Conservation (phyloP, 768 basidiomycete species). For the Trametes cingulata region DNA sequence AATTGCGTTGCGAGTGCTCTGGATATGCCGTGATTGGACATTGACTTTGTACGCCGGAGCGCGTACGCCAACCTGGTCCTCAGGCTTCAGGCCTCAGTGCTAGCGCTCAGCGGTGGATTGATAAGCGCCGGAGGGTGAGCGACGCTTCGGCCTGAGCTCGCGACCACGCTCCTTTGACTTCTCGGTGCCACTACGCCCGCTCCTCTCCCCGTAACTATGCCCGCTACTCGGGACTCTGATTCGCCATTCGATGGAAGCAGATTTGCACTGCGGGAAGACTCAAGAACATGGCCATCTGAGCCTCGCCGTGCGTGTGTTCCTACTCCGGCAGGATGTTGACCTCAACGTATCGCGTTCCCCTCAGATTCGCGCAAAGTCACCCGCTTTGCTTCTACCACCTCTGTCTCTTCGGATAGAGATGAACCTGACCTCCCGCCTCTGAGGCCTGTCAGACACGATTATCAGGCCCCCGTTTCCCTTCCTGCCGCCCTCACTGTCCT, state of each 20-base stretch:
- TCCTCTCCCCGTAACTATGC: neutral
- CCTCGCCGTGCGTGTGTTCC: neutral
- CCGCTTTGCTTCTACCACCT: neutral
- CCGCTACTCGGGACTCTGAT: neutral
- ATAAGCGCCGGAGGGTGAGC: too few species aligned
- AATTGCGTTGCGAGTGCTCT: too few species aligned
- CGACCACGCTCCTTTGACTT: too few species aligned
- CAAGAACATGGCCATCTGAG: neutral
- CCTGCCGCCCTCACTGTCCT: neutral
- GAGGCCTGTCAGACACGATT: neutral
- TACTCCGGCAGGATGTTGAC: neutral
- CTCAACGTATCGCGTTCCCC: neutral
- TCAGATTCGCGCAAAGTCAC: neutral
- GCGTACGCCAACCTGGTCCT: too few species aligned
- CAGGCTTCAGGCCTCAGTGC: too few species aligned
- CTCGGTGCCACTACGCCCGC: too few species aligned
- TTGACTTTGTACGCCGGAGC: too few species aligned
- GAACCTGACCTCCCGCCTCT: neutral
- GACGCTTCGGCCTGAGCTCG: too few species aligned
- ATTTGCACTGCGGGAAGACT: neutral
- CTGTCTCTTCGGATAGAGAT: neutral
- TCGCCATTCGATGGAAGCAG: neutral
- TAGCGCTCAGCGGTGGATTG: too few species aligned
- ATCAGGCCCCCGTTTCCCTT: neutral
- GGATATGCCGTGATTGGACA: too few species aligned